Evolutionary conservation across 2,329 filamentous ascomycete genomes (phyloP).

Genomic region (Didymosphaeria variabile): DNA sequence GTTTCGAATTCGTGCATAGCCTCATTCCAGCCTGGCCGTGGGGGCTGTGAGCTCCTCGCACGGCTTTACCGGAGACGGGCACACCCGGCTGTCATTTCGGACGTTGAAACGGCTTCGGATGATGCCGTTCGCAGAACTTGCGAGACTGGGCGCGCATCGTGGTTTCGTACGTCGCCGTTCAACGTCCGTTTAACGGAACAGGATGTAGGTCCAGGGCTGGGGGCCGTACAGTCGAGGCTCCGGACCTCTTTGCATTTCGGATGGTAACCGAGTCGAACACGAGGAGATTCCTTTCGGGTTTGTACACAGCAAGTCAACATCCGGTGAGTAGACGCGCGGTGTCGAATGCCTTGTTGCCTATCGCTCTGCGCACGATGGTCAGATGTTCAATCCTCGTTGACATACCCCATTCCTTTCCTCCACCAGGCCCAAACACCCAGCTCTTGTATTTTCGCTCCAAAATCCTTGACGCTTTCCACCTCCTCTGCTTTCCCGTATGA

Average conservation of each 20-base stretch:
- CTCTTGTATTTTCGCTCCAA: conserved; percentile 68
- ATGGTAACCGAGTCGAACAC: not conserved
- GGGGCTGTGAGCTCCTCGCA: not conserved
- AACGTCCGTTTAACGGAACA: not conserved
- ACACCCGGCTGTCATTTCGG: not conserved
- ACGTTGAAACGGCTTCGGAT: not conserved
- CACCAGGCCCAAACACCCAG: conserved; percentile 71
- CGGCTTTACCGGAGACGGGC: not conserved
- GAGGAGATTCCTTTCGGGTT: not conserved
- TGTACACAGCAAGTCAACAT: not conserved
- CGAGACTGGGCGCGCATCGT: not conserved
- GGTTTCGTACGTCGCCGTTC: not conserved
- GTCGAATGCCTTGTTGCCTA: not conserved
- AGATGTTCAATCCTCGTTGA: conserved; percentile 26
- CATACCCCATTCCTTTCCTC: conserved; percentile 71
- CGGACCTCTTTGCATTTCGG: not conserved
- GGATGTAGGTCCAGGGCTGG: not conserved
- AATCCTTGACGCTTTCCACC: conserved; percentile 70
- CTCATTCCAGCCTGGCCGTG: not conserved
- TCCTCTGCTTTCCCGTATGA: conserved; percentile 59
- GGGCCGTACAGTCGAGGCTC: not conserved
- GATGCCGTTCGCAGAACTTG: not conserved
- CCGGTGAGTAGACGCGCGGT: not conserved
- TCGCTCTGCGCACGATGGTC: not conserved
- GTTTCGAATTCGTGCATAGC: not conserved